Base-by-base conservation (phyloP, 306 rosid genomes). In the Sphenostylis stenocarpa region DNA sequence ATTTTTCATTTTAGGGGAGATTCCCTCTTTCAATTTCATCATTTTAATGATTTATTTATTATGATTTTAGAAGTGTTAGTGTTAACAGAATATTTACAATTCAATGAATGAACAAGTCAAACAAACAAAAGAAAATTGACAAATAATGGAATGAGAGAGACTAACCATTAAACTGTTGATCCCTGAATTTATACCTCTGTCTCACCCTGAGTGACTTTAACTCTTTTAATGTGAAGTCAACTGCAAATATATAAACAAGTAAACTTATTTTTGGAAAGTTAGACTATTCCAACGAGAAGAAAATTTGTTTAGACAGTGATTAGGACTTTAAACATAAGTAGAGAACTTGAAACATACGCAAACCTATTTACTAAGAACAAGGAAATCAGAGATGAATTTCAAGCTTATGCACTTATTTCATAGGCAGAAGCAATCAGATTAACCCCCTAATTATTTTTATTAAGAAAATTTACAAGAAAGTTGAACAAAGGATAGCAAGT, bases 141-240 rank as follows among this genome's bases (percentile, higher is more conserved):
- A 77, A 56, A 72, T 64, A 21, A 68, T 74, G 12, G 34, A 73
- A 74, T 67, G 29, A 31, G 80, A 78, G 36, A 28, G 80, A 78
- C 91, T 83, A 56, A 95, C 99, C 99, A 16, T 92, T 90, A 76
- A 66, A 88, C 77, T 89, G 95, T 70, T 87, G 93, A 87, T 95
- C 97, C 60, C 99, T 88, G 80, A 80, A 95, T 36, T 70, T 36
- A 36, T 0, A 95, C 82, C 97, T 90, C 82, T 95, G 99, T 38
- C 84, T 85, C 82, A 88, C 91, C 67, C 90, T 89, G 81, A 95
- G 84, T 20, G 88, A 80, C 85, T 86, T 84, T 29, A 95, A 76
- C 81, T 95, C 99, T 74, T 90, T 19, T 16, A 91, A 7, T 1
- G 97, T 89, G 84, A 95, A 95, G 88, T 95, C 99, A 87, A 90